Percentiles rank a stretch among this genome's conserved stretches.
Conservation (phyloP, 1,284 basidiomycete genomes). For the Ceratobasidium sp. region DNA sequence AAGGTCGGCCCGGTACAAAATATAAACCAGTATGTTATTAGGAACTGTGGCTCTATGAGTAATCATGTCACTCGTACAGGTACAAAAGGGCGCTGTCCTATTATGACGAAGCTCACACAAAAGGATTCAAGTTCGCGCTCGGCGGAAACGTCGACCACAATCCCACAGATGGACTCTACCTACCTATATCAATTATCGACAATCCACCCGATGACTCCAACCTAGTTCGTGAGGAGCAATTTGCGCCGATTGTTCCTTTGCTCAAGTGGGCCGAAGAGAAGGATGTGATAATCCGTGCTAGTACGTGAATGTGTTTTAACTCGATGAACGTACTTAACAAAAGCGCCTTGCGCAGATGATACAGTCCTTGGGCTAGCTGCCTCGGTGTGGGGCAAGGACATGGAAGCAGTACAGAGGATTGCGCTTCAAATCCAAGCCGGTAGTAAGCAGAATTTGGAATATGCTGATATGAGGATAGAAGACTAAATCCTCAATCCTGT, state of each 20-base stretch:
- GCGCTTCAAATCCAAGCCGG: slow-evolving; percentile 12
- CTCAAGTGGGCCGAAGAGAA: not conserved
- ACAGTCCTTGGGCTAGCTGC: slow-evolving; percentile 3
- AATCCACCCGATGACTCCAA: not conserved
- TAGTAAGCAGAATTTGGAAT: not conserved
- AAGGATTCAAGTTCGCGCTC: not conserved
- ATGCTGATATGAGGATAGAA: too few relatives aligned
- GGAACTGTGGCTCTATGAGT: not conserved
- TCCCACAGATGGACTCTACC: not conserved
- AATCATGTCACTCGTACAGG: not conserved
- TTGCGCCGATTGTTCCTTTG: not conserved
- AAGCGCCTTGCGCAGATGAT: too few relatives aligned
- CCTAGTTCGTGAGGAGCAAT: not conserved
- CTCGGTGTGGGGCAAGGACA: slow-evolving; percentile 11
- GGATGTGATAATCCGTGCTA: not conserved
- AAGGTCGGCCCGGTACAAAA: slow-evolving; percentile 16
- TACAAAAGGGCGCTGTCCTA: not conserved
- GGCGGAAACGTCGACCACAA: not conserved
- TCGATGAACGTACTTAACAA: too few relatives aligned
- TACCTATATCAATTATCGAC: not conserved
- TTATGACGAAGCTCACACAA: not conserved
- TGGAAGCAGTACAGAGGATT: slow-evolving; percentile 12
- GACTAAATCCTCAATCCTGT: not conserved
- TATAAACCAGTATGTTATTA: not conserved
- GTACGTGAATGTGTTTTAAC: not conserved